A percentile compares a stretch with the other conserved stretches of the same genome.
Evolutionary conservation across 768 basidiomycete genomes (phyloP).

Genomic region (Lactarius sp.): DNA sequence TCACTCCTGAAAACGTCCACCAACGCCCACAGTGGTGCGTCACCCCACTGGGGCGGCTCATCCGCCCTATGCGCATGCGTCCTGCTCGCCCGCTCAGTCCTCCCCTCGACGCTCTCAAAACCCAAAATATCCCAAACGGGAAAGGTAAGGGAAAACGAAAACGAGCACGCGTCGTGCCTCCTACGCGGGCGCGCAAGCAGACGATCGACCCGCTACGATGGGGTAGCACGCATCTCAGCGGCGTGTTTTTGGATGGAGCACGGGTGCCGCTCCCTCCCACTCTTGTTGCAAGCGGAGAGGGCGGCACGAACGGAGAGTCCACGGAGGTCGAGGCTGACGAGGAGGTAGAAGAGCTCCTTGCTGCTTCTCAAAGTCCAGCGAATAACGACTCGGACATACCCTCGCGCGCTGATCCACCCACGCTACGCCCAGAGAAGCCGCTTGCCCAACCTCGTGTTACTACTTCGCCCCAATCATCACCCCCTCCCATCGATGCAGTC

Average conservation of each 20-base stretch:
- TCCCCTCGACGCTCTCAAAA: constrained; percentile 15
- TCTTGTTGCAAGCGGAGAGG: constrained; percentile 23
- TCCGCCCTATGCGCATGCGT: constrained; percentile 65
- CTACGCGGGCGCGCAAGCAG: constrained; percentile 51
- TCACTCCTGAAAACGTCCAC: constrained; percentile 53
- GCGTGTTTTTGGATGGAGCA: constrained; percentile 49
- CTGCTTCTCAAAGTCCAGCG: constrained; percentile 21
- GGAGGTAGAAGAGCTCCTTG: constrained; percentile 22
- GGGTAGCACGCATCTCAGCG: constrained; percentile 66
- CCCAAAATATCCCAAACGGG: constrained; percentile 26
- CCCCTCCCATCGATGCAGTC: constrained; percentile 10
- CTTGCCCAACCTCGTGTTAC: background rate
- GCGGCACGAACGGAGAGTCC: background rate
- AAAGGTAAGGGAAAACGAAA: constrained; percentile 38
- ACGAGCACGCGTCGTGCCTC: constrained; percentile 42
- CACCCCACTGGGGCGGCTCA: constrained; percentile 58
- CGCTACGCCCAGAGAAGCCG: background rate
- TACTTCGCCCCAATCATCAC: constrained; percentile 4
- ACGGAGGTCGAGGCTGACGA: constrained; percentile 12
- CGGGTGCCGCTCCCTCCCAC: background rate
- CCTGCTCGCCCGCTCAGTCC: constrained; percentile 53
- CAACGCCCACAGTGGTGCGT: constrained; percentile 61
- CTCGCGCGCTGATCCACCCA: background rate
- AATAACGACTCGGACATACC: background rate
- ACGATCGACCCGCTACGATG: constrained; percentile 72